These are phyloP conservation scores for Tetrapisispora iriomotensis DNA, from an alignment of 805 yeast species.

Conservation along the genomic window DNA sequence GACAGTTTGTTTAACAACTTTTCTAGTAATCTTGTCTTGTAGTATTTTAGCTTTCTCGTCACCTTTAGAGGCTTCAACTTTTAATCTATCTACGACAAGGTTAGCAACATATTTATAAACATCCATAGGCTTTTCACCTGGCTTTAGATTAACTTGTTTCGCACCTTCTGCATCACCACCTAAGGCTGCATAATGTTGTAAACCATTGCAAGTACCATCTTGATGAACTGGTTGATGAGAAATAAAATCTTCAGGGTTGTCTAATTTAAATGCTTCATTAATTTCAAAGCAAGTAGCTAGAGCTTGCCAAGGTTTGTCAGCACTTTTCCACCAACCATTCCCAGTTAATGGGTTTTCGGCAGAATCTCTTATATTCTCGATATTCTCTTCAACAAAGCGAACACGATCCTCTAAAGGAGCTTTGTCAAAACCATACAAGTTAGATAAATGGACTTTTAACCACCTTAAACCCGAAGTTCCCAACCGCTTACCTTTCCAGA, in stretches of 20 bases:
- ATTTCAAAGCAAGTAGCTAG: constrained; percentile 62
- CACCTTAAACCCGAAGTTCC: constrained; percentile 59
- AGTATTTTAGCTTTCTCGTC: constrained; percentile 42
- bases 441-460: constrained; percentile 69
- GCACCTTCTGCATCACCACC: constrained; percentile 86
- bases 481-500: constrained; percentile 67
- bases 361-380: constrained; percentile 44
- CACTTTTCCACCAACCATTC: constrained; percentile 56
- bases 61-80: constrained; percentile 43
- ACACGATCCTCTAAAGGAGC: constrained; percentile 57
- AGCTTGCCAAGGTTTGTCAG: constrained; percentile 81
- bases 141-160: constrained; percentile 62
- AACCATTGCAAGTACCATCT: constrained; percentile 81
- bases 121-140: constrained; percentile 66
- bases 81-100: constrained; percentile 47
- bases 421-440: constrained; percentile 67
- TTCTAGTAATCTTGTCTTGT: constrained; percentile 61
- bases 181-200: constrained; percentile 79
- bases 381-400: constrained; percentile 45
- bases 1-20: constrained; percentile 91
- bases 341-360: constrained; percentile 54
- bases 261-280: constrained; percentile 47
- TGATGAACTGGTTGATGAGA: constrained; percentile 76
- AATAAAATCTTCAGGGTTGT: constrained; percentile 54
- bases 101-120: constrained; percentile 64